phyloP scores from a whole-genome alignment of 352 stramenopile species.

The Pythium brassicae region DNA sequence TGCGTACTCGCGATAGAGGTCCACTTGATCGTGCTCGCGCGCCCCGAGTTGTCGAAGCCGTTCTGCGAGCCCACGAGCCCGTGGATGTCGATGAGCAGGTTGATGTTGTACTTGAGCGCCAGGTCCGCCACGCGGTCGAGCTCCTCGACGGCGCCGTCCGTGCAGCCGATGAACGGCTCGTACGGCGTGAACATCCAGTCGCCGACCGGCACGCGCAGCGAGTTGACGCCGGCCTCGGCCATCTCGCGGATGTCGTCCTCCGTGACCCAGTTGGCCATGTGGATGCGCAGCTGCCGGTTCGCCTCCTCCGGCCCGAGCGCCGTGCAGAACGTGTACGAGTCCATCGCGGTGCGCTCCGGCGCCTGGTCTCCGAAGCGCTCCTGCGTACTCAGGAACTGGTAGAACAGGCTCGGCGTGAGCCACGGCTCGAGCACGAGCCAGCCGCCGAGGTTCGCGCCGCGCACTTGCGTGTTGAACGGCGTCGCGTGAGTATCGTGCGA shows the following conservation, averaged over 20 bases:
- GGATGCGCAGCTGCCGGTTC: slow-evolving; percentile 91
- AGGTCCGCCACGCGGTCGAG: slow-evolving; percentile 88
- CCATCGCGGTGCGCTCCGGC: slow-evolving; percentile 85
- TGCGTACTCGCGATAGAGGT: slow-evolving; percentile 68
- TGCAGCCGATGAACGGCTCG: slow-evolving; percentile 91
- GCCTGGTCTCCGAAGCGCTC: slow-evolving; percentile 70
- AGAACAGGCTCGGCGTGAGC: slow-evolving; percentile 95
- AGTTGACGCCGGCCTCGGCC: slow-evolving; percentile 68
- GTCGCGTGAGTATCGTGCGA: slow-evolving; percentile 60
- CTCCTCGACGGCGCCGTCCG: slow-evolving; percentile 88
- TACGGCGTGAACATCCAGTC: slow-evolving; percentile 96
- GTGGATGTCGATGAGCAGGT: slow-evolving; percentile 93
- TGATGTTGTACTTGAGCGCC: slow-evolving; percentile 79
- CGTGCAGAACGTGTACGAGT: slow-evolving; percentile 91
- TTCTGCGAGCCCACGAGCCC: slow-evolving; percentile 92
- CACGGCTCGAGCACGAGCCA: slow-evolving; percentile 96
- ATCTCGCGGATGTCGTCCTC: slow-evolving; percentile 89
- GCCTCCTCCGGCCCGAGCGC: slow-evolving; percentile 85
- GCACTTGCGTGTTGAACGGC: slow-evolving; percentile 81
- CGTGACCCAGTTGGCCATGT: slow-evolving; percentile 94
- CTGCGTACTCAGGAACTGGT: slow-evolving; percentile 91
- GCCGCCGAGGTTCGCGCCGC: slow-evolving; percentile 91
- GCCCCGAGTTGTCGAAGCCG: slow-evolving; percentile 94
- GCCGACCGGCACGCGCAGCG: slow-evolving; percentile 87
- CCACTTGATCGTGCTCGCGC: slow-evolving; percentile 88